A percentile compares a stretch with the other conserved stretches of the same genome.
These are phyloP conservation scores for Cairneyella variabilis DNA, from an alignment of 495 filamentous ascomycete species.

Conservation along the genomic window DNA sequence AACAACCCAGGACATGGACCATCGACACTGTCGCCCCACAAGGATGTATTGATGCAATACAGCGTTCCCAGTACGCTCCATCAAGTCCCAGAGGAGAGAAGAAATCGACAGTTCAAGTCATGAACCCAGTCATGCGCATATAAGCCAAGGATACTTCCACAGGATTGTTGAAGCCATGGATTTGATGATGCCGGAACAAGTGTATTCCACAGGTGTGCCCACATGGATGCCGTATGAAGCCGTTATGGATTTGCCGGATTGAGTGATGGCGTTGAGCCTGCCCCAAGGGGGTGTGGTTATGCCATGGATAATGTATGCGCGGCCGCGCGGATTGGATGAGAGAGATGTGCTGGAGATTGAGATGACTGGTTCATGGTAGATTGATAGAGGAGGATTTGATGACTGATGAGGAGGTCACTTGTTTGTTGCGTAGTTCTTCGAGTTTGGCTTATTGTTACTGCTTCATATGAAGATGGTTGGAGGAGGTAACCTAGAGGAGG, in stretches of 20 bases:
- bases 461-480: too few species aligned
- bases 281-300: too few species aligned
- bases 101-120: slow-evolving; percentile 27
- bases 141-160: slow-evolving; percentile 15
- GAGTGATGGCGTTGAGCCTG: too few species aligned
- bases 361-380: too few species aligned
- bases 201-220: not conserved
- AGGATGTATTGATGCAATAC: slow-evolving; percentile 10
- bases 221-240: slow-evolving; percentile 2
- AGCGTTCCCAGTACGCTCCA: slow-evolving; percentile 24
- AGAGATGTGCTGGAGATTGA: too few species aligned
- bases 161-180: slow-evolving; percentile 6
- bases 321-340: not conserved
- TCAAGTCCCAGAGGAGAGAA: too few species aligned
- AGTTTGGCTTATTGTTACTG: too few species aligned
- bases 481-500: too few species aligned
- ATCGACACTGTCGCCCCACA: not conserved
- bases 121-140: slow-evolving; percentile 26
- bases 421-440: too few species aligned
- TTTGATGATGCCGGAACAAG: slow-evolving; percentile 9
- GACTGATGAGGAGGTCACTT: too few species aligned
- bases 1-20: not conserved
- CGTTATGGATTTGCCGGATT: not conserved
- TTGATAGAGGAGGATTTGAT: too few species aligned
- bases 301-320: not conserved